Conservation (phyloP, 2,329 filamentous ascomycete species). For the Keithomyces neogunnii region DNA sequence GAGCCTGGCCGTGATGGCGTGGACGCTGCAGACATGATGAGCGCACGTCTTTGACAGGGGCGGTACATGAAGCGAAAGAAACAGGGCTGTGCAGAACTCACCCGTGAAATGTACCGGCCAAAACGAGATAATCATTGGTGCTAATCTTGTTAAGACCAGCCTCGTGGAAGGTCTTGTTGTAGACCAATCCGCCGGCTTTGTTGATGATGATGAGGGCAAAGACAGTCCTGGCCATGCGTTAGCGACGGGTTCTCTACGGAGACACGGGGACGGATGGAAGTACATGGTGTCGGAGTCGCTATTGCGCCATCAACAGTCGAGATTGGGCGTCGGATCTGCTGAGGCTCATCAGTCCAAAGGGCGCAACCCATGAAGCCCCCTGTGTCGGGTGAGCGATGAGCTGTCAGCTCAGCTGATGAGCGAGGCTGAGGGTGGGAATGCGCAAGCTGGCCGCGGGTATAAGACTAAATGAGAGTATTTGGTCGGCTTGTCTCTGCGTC, state of each 20-base stretch:
- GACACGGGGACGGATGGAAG: neutral
- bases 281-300: neutral
- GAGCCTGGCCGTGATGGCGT: slow-evolving; percentile 59
- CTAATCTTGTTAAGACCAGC: slow-evolving; percentile 77
- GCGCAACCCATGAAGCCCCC: slow-evolving; percentile 2
- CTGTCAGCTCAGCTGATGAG: neutral
- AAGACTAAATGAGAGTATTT: neutral
- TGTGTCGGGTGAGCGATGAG: neutral
- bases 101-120: slow-evolving; percentile 97
- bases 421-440: too few relatives aligned
- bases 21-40: slow-evolving; percentile 39
- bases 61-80: neutral
- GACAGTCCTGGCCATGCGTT: slow-evolving; percentile 63
- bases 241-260: neutral
- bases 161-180: slow-evolving; percentile 88
- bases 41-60: neutral
- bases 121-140: slow-evolving; percentile 93
- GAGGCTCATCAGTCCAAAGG: slow-evolving; percentile 10
- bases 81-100: slow-evolving; percentile 27
- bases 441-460: too few relatives aligned
- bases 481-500: neutral
- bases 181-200: slow-evolving; percentile 94
- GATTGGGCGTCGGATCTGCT: neutral
- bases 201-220: slow-evolving; percentile 96
- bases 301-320: neutral